Base-by-base conservation (phyloP, 176 grass and related monocot genomes). In the Rhynchospora tenuis region DNA sequence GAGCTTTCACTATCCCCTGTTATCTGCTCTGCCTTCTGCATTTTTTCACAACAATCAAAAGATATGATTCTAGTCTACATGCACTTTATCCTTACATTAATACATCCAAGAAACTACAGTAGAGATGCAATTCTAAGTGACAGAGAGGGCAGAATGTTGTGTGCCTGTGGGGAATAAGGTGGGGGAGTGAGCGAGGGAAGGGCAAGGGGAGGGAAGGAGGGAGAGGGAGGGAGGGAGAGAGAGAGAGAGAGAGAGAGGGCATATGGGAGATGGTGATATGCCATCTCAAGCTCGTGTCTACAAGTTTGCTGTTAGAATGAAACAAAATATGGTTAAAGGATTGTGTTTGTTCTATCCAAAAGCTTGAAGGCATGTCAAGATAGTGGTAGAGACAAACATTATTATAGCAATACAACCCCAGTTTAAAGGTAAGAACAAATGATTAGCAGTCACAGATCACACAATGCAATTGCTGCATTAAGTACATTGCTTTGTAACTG, bases 11-110 rank as follows among this genome's bases (percentile, higher is more conserved):
- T 83, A 55, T 94, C 92, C 19, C 92, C 92, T 59, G 89, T 84
- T 62, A 91, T 81, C 84, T 93, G 92, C 24, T 98, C 95, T 6
- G 90, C 74, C 77, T 93, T 98, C 95, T 98, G 89, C 89, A 86
- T 78, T 76, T 64, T 78, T 62, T 63, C 63, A 52, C n/a, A 83
- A 67, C 11, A 83, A 27, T 68, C 19, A 67, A 54, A 29, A 83
- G 47, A 33, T 64, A 51, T 56, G 19, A 56, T 77, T 77, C 73
- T 77, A 56, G 26, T 28, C 7, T 15, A 77, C 47, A 31, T 27
- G 26, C 73, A 77, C 29, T 56, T 15, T 20, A 12, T 43, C 9
- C 20, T 42, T 71, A 7, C 24, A 55, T 56, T 16, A 54, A 55
- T 51, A 12, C 50, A 77, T 31, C 73, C 24, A 28, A 77, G 26